A percentile compares a stretch with the other conserved stretches of the same genome.
Conservation (phyloP, 225 moss, liverwort and hornwort genomes). For the Sphagnum tenellum region DNA sequence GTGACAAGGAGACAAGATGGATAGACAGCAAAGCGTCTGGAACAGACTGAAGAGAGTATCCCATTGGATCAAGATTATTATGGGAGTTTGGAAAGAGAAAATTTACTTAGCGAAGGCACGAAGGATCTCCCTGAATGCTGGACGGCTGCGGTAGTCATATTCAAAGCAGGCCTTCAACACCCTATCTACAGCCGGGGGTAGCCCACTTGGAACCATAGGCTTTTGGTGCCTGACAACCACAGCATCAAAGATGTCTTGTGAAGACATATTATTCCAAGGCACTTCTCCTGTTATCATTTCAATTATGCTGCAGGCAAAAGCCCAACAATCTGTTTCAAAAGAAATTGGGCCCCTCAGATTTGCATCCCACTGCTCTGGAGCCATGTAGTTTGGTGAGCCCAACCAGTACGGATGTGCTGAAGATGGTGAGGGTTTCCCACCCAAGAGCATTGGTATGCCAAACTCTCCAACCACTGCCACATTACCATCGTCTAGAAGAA, state of each 20-base stretch:
- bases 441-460: slow-evolving; percentile 77
- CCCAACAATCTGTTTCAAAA: slow-evolving; percentile 88
- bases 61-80: neutral
- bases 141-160: slow-evolving; percentile 76
- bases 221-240: slow-evolving; percentile 67
- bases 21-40: too few relatives aligned
- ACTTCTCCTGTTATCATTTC: slow-evolving; percentile 69
- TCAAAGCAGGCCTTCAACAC: slow-evolving; percentile 75
- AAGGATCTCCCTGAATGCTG: slow-evolving; percentile 68
- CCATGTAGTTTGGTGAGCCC: slow-evolving; percentile 93
- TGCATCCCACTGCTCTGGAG: slow-evolving; percentile 94
- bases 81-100: neutral
- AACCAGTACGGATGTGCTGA: slow-evolving; percentile 81
- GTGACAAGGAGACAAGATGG: too few relatives aligned
- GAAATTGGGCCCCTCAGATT: slow-evolving; percentile 73
- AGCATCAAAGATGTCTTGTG: slow-evolving; percentile 60
- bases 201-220: slow-evolving; percentile 53
- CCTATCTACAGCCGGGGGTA: slow-evolving; percentile 57
- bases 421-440: slow-evolving; percentile 31
- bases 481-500: slow-evolving; percentile 74
- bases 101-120: slow-evolving; percentile 64
- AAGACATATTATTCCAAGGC: slow-evolving; percentile 66
- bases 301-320: slow-evolving; percentile 77
- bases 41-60: too few relatives aligned
- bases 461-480: slow-evolving; percentile 83